These are phyloP conservation scores for Suillus decipiens DNA, from an alignment of 768 basidiomycete species.

Conservation along the genomic window DNA sequence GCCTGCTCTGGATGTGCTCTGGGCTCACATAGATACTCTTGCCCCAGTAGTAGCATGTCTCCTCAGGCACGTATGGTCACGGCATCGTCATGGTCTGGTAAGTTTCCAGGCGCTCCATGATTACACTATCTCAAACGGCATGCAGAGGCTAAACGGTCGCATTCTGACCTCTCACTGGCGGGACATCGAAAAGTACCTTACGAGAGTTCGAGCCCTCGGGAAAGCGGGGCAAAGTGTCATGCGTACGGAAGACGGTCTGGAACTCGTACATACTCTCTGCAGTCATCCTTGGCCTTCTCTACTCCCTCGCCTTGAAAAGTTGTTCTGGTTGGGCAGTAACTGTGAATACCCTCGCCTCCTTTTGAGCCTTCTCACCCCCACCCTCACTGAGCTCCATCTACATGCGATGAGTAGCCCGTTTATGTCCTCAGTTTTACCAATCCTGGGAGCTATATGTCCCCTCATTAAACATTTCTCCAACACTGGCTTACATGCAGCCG, in stretches of 20 bases:
- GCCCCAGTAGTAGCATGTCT: background rate
- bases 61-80: background rate
- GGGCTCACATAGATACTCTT: background rate
- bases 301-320: background rate
- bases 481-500: background rate
- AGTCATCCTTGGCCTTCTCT: background rate
- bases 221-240: background rate
- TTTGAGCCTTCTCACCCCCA: background rate
- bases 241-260: background rate
- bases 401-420: background rate
- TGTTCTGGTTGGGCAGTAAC: background rate
- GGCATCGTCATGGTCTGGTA: background rate
- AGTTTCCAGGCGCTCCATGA: background rate
- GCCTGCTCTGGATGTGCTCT: conserved; percentile 1
- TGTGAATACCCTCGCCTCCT: background rate
- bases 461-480: background rate
- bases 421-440: background rate
- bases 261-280: background rate
- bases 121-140: background rate
- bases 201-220: background rate
- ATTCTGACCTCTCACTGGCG: background rate
- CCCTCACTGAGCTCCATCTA: background rate
- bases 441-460: background rate
- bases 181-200: background rate
- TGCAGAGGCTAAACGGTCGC: background rate